phyloP scores from a whole-genome alignment of 768 basidiomycete species.

The Trametes cingulata region DNA sequence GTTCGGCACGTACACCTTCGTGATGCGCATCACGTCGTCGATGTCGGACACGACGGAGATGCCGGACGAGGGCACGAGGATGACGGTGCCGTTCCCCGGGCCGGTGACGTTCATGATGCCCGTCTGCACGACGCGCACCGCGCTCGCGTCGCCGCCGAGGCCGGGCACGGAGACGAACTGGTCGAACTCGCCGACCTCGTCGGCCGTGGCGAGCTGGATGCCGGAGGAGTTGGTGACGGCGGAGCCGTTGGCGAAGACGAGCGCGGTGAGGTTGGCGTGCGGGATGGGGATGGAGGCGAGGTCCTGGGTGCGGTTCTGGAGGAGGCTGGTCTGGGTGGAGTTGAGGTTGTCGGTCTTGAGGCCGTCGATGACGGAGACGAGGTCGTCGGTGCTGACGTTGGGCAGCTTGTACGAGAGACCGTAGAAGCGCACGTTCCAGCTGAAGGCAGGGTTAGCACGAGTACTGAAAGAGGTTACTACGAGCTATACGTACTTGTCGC shows the following conservation, averaged over 20 bases:
- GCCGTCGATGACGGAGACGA: conserved; percentile 26
- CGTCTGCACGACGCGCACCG: conserved; percentile 18
- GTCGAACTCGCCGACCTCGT: conserved; percentile 27
- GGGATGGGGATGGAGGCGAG: conserved; percentile 27
- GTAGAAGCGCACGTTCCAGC: conserved; percentile 31
- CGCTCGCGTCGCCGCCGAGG: conserved; percentile 16
- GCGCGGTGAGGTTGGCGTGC: conserved; percentile 21
- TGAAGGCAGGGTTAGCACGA: neutral
- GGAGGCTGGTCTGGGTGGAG: conserved; percentile 17
- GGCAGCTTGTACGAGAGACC: conserved; percentile 27
- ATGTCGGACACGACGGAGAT: conserved; percentile 37
- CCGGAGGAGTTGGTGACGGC: conserved; percentile 22
- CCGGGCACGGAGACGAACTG: conserved; percentile 24
- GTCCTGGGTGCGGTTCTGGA: conserved; percentile 26
- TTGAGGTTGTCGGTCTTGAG: conserved; percentile 23
- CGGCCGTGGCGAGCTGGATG: conserved; percentile 22
- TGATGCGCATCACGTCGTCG: conserved; percentile 38
- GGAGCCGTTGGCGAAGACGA: conserved; percentile 23
- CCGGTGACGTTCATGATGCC: conserved; percentile 26
- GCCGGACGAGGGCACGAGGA: conserved; percentile 33
- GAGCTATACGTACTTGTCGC: conserved; percentile 9
- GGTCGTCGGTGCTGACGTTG: conserved; percentile 21
- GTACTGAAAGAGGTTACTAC: too few species aligned
- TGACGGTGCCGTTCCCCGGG: conserved; percentile 32
- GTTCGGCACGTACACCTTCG: conserved; percentile 36